These are phyloP conservation scores for Wallemia ichthyophaga DNA, from an alignment of 1,284 basidiomycete species.

Conservation along the genomic window DNA sequence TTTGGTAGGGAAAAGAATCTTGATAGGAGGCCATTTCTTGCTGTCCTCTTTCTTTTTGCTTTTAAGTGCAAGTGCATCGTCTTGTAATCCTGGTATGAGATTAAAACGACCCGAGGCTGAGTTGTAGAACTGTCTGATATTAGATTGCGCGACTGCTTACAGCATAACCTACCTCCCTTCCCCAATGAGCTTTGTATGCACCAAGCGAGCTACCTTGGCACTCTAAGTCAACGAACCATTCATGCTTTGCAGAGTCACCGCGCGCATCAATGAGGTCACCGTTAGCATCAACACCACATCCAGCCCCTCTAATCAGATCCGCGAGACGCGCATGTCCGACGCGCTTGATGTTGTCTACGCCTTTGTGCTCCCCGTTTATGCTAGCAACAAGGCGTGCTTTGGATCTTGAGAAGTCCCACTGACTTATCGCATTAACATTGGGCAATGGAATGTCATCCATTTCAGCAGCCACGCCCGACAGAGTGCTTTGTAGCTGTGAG, in stretches of 20 bases:
- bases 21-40: not conserved
- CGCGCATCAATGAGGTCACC: not conserved
- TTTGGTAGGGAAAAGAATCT: not conserved
- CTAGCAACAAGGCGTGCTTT: not conserved
- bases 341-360: not conserved
- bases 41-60: not conserved
- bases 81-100: not conserved
- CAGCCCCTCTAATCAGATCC: not conserved
- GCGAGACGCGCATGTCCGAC: not conserved
- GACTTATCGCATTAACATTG: not conserved
- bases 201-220: conserved; percentile 1
- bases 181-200: not conserved
- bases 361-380: not conserved
- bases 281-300: not conserved
- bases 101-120: not conserved
- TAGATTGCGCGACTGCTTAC: not conserved
- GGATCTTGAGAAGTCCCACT: not conserved
- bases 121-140: not conserved
- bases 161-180: not conserved
- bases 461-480: not conserved
- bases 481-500: not conserved
- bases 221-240: not conserved
- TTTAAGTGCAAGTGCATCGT: not conserved
- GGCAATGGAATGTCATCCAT: not conserved
- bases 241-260: not conserved